Conservation (phyloP, 179 eudicot genomes). For the Corrigiola litoralis region DNA sequence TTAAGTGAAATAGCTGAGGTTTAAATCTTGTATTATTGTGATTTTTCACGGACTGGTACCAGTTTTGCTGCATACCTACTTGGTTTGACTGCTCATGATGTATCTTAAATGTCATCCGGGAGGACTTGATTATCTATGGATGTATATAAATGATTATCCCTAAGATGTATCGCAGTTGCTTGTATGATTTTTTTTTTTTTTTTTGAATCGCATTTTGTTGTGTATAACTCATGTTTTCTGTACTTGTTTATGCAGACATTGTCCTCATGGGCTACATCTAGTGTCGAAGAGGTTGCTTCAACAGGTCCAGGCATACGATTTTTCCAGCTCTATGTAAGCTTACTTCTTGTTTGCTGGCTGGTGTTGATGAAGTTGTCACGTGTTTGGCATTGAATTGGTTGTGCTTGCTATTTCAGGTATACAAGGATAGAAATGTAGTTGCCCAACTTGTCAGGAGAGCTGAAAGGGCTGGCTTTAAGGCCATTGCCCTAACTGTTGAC, state of each 20-base stretch:
- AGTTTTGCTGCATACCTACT: neutral
- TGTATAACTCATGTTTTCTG: neutral
- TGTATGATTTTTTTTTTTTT: neutral
- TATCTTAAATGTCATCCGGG: neutral
- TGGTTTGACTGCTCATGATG: neutral
- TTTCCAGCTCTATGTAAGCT: slow-evolving; percentile 97
- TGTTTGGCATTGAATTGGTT: neutral
- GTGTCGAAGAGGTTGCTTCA: slow-evolving; percentile 99
- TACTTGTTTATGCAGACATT: slow-evolving; percentile 54
- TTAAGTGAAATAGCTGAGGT: too few relatives aligned
- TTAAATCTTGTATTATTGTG: too few relatives aligned
- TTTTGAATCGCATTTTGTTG: neutral
- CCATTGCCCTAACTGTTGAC: slow-evolving; percentile 97
- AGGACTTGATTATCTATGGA: neutral
- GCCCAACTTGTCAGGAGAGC: slow-evolving; percentile 98
- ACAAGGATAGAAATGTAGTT: slow-evolving; percentile 66
- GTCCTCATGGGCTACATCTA: slow-evolving; percentile 98
- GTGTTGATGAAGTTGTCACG: neutral
- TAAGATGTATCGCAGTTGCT: neutral
- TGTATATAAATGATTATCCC: neutral
- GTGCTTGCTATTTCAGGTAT: slow-evolving; percentile 44
- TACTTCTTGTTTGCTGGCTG: neutral
- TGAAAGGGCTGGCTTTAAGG: slow-evolving; percentile 98
- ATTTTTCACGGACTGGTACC: too few relatives aligned
- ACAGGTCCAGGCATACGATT: slow-evolving; percentile 98